Evolutionary conservation across 257 asterid genomes (phyloP).

Genomic region (Nicotiana knightiana): DNA sequence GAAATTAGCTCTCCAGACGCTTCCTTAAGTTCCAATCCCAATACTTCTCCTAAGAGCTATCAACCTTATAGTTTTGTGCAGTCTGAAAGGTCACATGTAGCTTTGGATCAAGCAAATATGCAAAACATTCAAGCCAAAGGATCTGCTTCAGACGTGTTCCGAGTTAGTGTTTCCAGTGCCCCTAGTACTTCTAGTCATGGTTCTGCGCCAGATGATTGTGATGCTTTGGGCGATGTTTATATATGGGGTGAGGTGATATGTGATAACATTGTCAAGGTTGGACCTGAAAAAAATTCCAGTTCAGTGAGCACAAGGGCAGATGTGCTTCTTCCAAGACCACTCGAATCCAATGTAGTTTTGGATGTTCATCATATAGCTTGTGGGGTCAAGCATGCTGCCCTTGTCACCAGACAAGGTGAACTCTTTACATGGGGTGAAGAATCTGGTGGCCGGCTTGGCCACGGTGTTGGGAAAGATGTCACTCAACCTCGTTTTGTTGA

Average conservation of each 20-base stretch:
- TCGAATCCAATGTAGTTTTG: slow-evolving; percentile 69
- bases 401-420: slow-evolving; percentile 89
- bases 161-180: slow-evolving; percentile 93
- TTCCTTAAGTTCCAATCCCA: slow-evolving; percentile 48
- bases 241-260: slow-evolving; percentile 95
- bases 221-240: slow-evolving; percentile 83
- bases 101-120: slow-evolving; percentile 70
- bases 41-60: slow-evolving; percentile 56
- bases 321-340: slow-evolving; percentile 70
- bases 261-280: slow-evolving; percentile 59
- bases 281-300: slow-evolving; percentile 69
- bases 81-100: slow-evolving; percentile 68
- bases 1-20: slow-evolving; percentile 65
- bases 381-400: slow-evolving; percentile 81
- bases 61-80: slow-evolving; percentile 37
- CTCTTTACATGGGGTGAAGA: slow-evolving; percentile 96
- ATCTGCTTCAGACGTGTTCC: slow-evolving; percentile 74
- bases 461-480: slow-evolving; percentile 70
- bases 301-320: slow-evolving; percentile 63
- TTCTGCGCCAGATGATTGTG: slow-evolving; percentile 88
- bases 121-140: slow-evolving; percentile 84
- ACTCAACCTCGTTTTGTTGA: slow-evolving; percentile 65
- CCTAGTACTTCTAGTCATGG: slow-evolving; percentile 98
- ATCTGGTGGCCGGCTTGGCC: slow-evolving; percentile 97
- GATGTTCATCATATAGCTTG: slow-evolving; percentile 87